Percentiles rank a stretch among this genome's conserved stretches.
These are phyloP conservation scores for Amphichorda felina DNA, from an alignment of 2,329 filamentous ascomycete genomes.

Conservation along the genomic window DNA sequence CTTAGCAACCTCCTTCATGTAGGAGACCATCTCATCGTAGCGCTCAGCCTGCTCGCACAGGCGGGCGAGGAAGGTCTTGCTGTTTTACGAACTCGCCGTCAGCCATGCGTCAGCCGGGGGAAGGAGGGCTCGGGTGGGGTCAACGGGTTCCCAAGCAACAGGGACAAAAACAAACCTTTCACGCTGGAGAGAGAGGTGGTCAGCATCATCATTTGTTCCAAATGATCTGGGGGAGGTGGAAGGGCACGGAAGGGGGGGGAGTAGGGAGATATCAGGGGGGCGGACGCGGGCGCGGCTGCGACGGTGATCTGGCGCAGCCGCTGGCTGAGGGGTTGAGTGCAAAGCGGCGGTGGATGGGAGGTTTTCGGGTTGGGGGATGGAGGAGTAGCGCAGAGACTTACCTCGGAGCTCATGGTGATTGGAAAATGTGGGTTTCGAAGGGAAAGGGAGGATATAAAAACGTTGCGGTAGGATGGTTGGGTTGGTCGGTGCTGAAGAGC, in stretches of 20 bases:
- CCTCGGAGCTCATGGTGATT: constrained; percentile 42
- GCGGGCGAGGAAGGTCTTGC: constrained; percentile 99
- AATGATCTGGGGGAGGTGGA: constrained; percentile 4
- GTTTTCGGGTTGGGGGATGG: constrained; percentile 1
- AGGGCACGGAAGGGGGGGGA: background rate
- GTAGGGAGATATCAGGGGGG: background rate
- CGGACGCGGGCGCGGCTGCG: constrained; percentile 1
- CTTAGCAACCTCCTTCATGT: constrained; percentile 99
- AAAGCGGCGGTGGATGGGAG: constrained; percentile 3
- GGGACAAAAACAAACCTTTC: constrained; percentile 45
- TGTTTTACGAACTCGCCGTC: constrained; percentile 26
- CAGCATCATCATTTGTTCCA: constrained; percentile 16
- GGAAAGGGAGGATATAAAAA: background rate
- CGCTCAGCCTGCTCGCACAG: constrained; percentile 99
- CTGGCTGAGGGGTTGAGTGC: constrained; percentile 5
- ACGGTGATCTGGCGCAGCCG: background rate
- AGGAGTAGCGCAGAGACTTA: constrained; percentile 25
- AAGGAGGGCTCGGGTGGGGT: constrained; percentile 3
- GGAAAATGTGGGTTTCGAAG: background rate
- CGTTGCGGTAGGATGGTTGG: background rate
- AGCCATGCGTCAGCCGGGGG: constrained; percentile 6
- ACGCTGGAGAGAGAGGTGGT: constrained; percentile 38
- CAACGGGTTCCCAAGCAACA: background rate
- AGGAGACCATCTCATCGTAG: constrained; percentile 99
- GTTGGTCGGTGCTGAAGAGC: background rate